Percentiles rank a stretch among this genome's conserved stretches.
phyloP scores from a whole-genome alignment of 169 alveolate genomes.

The Eimeria falciformis region DNA sequence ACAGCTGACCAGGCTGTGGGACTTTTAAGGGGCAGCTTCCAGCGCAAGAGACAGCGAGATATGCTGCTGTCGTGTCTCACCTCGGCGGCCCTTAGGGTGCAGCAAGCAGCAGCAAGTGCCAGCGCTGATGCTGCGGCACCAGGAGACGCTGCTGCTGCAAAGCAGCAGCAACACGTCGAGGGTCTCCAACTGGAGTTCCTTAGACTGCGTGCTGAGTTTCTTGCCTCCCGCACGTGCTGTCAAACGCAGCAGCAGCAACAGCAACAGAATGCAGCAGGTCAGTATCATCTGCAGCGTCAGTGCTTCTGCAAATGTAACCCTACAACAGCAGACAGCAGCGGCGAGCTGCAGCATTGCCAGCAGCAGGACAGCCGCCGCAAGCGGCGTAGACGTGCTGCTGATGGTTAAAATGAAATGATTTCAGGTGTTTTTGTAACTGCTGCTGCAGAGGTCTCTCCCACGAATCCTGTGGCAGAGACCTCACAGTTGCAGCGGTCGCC shows the following conservation, averaged over 20 bases:
- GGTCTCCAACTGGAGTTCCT: neutral
- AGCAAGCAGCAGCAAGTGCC: slow-evolving; percentile 23
- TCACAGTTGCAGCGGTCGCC: no score
- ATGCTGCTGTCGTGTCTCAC: slow-evolving; percentile 60
- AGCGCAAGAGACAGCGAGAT: slow-evolving; percentile 51
- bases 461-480: no score
- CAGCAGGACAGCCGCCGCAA: slow-evolving; percentile 11
- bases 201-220: slow-evolving; percentile 21
- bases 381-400: slow-evolving; percentile 23
- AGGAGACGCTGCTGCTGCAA: neutral
- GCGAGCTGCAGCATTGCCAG: neutral
- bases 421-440: neutral
- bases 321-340: neutral
- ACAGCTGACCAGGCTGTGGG: slow-evolving; percentile 35
- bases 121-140: neutral
- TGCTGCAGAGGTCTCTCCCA: no score
- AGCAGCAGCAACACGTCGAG: neutral
- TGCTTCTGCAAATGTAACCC: neutral
- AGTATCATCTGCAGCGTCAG: slow-evolving; percentile 12
- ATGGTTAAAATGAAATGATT: neutral
- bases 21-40: slow-evolving; percentile 27
- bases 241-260: slow-evolving; percentile 2
- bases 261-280: neutral
- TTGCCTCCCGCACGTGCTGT: neutral
- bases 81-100: slow-evolving; percentile 16